Evolutionary conservation across 2,329 filamentous ascomycete genomes (phyloP).

Genomic region (Colletotrichum chlorophyti): DNA sequence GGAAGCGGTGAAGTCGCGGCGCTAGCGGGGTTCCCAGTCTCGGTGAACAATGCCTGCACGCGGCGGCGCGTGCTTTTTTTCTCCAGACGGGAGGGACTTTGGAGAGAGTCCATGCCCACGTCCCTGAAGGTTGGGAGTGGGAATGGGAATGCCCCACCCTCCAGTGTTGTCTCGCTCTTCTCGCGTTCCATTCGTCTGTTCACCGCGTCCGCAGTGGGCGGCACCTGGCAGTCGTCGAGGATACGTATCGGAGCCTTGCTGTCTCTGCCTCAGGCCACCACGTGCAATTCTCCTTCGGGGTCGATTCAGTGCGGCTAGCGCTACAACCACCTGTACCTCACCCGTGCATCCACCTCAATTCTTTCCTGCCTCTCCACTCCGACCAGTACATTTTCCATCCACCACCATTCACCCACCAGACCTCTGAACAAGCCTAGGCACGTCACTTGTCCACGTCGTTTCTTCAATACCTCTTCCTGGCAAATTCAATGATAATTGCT

Average conservation of each 20-base stretch:
- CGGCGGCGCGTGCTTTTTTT: constrained; percentile 3
- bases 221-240: not conserved
- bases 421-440: constrained; percentile 26
- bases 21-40: constrained; percentile 25
- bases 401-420: constrained; percentile 28
- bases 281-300: constrained; percentile 14
- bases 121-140: not conserved
- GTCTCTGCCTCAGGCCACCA: constrained; percentile 19
- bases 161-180: too few relatives aligned
- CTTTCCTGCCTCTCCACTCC: constrained; percentile 48
- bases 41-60: constrained; percentile 16
- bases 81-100: not conserved
- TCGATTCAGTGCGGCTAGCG: constrained; percentile 29
- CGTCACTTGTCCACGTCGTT: constrained; percentile 20
- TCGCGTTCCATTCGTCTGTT: constrained; percentile 9
- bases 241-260: not conserved
- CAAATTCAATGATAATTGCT: constrained; percentile 34
- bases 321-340: constrained; percentile 30
- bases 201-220: not conserved
- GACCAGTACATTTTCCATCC: constrained; percentile 34
- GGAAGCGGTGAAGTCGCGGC: constrained; percentile 12
- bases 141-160: too few relatives aligned
- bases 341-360: constrained; percentile 40
- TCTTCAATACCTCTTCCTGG: constrained; percentile 16
- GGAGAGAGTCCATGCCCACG: not conserved